Evolutionary conservation across 305 asterid species (phyloP).

Genomic region (Vinca major): DNA sequence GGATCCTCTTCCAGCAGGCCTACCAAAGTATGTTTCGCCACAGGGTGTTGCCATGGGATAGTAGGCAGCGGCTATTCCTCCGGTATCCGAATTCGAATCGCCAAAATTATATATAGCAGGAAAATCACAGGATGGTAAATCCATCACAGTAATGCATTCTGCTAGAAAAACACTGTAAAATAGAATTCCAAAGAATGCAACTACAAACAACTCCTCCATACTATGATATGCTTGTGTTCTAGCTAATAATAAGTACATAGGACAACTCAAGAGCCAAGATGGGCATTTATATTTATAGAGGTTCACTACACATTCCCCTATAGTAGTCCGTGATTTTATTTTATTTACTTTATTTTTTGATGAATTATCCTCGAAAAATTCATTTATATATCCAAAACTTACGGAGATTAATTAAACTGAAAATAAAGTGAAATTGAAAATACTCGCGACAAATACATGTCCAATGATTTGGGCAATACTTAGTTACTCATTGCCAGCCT

Average conservation of each 20-base stretch:
- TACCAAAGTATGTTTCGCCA: conserved; percentile 51
- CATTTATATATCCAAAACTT: too few species aligned
- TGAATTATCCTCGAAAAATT: too few species aligned
- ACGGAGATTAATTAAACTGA: too few species aligned
- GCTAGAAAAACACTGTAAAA: background rate
- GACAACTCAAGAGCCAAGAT: too few species aligned
- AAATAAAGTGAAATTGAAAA: too few species aligned
- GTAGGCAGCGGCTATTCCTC: conserved; percentile 57
- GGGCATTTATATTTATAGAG: background rate
- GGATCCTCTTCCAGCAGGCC: conserved; percentile 54
- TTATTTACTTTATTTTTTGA: too few species aligned
- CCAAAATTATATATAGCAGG: conserved; percentile 60
- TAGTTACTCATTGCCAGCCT: too few species aligned
- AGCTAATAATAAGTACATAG: background rate
- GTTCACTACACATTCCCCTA: background rate
- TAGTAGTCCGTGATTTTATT: background rate
- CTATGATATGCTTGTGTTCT: too few species aligned
- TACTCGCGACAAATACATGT: too few species aligned
- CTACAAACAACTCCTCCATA: background rate
- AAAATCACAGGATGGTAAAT: conserved; percentile 27
- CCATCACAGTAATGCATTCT: conserved; percentile 3
- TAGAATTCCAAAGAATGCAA: background rate
- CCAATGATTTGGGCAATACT: too few species aligned
- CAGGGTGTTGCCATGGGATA: conserved; percentile 34
- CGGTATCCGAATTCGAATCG: conserved; percentile 70